phyloP scores from a whole-genome alignment of 2,329 filamentous ascomycete genomes.

The Fusarium sp. region DNA sequence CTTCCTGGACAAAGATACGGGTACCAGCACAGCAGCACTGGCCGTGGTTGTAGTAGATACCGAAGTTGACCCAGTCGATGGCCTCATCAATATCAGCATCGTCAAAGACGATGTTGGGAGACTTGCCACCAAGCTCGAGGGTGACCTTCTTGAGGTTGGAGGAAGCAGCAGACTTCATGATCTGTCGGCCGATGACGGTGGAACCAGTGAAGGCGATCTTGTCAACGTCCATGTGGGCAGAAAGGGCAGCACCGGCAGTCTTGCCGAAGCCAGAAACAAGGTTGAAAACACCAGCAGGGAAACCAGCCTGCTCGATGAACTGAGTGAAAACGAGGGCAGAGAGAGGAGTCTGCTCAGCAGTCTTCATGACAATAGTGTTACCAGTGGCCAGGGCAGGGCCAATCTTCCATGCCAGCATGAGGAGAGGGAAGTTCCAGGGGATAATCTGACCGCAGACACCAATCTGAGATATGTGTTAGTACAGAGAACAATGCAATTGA shows the following conservation, averaged over 20 bases:
- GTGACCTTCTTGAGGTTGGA: constrained; percentile 87
- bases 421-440: constrained; percentile 87
- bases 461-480: constrained; percentile 49
- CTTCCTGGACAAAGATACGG: constrained; percentile 86
- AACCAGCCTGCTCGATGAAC: constrained; percentile 78
- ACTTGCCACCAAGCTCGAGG: constrained; percentile 82
- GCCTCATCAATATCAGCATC: constrained; percentile 81
- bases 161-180: constrained; percentile 82
- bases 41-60: constrained; percentile 72
- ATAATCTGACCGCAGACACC: constrained; percentile 89
- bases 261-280: constrained; percentile 81
- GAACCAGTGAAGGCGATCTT: constrained; percentile 87
- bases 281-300: constrained; percentile 81
- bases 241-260: constrained; percentile 78
- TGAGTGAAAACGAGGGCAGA: constrained; percentile 71
- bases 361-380: constrained; percentile 78
- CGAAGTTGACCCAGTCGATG: constrained; percentile 80
- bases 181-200: constrained; percentile 75
- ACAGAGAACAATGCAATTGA: background rate
- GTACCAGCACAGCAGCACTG: constrained; percentile 79
- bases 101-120: constrained; percentile 81
- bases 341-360: constrained; percentile 79
- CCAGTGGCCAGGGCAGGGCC: constrained; percentile 76
- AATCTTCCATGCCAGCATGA: constrained; percentile 87
- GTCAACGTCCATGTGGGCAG: constrained; percentile 81